A percentile compares a stretch with the other conserved stretches of the same genome.
These are phyloP conservation scores for Podospora fimiseda DNA, from an alignment of 495 filamentous ascomycete species.

Conservation along the genomic window DNA sequence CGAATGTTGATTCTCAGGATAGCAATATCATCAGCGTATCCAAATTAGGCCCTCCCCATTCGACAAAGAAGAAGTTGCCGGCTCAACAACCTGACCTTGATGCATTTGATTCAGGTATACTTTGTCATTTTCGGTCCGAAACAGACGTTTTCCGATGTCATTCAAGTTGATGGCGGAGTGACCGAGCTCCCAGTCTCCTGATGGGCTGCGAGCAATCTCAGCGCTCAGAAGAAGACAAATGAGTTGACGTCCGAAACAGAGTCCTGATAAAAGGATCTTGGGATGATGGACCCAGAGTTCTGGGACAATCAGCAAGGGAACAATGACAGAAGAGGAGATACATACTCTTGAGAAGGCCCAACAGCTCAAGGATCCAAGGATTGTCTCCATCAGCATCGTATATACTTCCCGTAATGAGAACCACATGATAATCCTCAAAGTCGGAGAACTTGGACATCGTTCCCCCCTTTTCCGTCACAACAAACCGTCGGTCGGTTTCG, in stretches of 20 bases:
- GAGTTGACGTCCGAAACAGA: constrained; percentile 87
- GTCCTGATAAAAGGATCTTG: constrained; percentile 54
- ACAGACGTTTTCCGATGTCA: constrained; percentile 60
- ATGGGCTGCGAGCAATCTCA: constrained; percentile 52
- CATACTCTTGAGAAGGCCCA: constrained; percentile 23
- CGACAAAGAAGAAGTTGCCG: constrained; percentile 25
- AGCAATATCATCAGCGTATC: no score
- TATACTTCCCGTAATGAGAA: constrained; percentile 67
- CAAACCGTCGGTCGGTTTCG: constrained; percentile 19
- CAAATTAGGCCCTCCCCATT: no score
- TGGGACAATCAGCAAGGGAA: no score
- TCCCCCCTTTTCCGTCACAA: constrained; percentile 26
- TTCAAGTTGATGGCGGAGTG: constrained; percentile 63
- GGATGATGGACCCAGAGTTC: constrained; percentile 32
- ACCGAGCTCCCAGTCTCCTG: constrained; percentile 67
- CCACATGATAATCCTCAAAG: constrained; percentile 43
- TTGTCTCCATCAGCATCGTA: constrained; percentile 46
- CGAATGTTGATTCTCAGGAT: no score
- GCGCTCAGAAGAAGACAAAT: constrained; percentile 65
- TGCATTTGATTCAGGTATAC: constrained; percentile 73
- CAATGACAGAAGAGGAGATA: no score
- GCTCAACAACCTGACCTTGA: constrained; percentile 61
- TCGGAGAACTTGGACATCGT: constrained; percentile 18
- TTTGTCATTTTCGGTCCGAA: constrained; percentile 49
- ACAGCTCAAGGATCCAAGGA: constrained; percentile 59